These are phyloP conservation scores for Boletus fagicola DNA, from an alignment of 768 basidiomycete species.

Conservation along the genomic window DNA sequence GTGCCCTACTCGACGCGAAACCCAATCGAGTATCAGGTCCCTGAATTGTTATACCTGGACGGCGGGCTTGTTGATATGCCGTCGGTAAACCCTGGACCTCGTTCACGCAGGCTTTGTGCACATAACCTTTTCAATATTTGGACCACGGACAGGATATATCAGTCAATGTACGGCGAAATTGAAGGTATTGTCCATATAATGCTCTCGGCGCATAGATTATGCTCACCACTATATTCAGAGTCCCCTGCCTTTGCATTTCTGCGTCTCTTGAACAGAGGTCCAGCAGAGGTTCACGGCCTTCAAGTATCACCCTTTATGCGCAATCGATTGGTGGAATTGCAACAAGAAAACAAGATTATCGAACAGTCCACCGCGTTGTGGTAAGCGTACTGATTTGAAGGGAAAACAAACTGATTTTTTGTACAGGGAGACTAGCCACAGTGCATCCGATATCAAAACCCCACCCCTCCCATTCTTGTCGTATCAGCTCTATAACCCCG, in stretches of 20 bases:
- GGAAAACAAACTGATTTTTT: slow-evolving; percentile 6
- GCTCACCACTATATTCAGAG: slow-evolving; percentile 35
- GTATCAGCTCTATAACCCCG: slow-evolving; percentile 40
- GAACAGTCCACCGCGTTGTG: slow-evolving; percentile 44
- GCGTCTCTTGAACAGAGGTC: slow-evolving; percentile 59
- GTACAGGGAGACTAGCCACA: slow-evolving; percentile 22
- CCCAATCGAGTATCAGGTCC: slow-evolving; percentile 77
- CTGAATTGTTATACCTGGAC: slow-evolving; percentile 73
- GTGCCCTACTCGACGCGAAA: slow-evolving; percentile 85
- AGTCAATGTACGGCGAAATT: slow-evolving; percentile 56
- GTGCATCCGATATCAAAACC: slow-evolving; percentile 17
- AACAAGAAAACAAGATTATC: slow-evolving; percentile 40
- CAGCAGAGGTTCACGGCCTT: slow-evolving; percentile 63
- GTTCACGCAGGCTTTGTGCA: slow-evolving; percentile 54
- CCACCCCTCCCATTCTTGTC: slow-evolving; percentile 23
- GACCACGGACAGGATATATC: slow-evolving; percentile 77
- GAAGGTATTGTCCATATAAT: slow-evolving; percentile 43
- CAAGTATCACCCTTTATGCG: slow-evolving; percentile 60
- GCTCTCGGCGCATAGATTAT: neutral
- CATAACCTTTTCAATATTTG: slow-evolving; percentile 85
- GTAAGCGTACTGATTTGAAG: slow-evolving; percentile 35
- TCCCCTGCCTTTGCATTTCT: slow-evolving; percentile 73
- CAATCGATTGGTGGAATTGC: slow-evolving; percentile 48
- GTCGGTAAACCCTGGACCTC: slow-evolving; percentile 45
- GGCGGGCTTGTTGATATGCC: slow-evolving; percentile 72